Percentiles rank a stretch among this genome's conserved stretches.
Evolutionary conservation across 345 rosid genomes (phyloP).

Genomic region (Lepidium africanum): DNA sequence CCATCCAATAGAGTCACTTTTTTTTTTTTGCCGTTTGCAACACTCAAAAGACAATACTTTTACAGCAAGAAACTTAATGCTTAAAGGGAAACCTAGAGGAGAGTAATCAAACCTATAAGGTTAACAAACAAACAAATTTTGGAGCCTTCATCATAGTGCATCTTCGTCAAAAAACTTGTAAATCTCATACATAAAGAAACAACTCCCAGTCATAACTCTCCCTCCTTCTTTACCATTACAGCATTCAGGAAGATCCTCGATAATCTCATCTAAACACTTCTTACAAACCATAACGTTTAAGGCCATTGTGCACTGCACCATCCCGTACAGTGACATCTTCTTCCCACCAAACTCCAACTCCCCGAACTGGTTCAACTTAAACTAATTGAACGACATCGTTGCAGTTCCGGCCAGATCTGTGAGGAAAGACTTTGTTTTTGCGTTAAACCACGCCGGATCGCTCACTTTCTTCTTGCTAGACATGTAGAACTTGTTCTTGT

Average conservation of each 20-base stretch:
- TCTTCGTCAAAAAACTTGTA: conserved; percentile 31
- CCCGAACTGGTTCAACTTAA: not conserved
- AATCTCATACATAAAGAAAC: conserved; percentile 49
- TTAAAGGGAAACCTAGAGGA: too few species aligned
- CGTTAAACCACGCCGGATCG: conserved; percentile 31
- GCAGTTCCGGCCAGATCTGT: conserved; percentile 25
- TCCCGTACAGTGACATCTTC: conserved; percentile 33
- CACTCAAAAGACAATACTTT: too few species aligned
- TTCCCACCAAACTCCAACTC: not conserved
- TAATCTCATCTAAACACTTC: conserved; percentile 34
- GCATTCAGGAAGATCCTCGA: conserved; percentile 39
- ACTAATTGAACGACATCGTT: not conserved
- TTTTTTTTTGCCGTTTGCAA: too few species aligned
- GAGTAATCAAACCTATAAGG: not conserved
- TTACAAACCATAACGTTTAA: conserved; percentile 30
- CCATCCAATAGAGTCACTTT: too few species aligned
- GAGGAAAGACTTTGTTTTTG: conserved; percentile 31
- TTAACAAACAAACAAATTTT: not conserved
- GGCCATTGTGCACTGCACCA: conserved; percentile 46
- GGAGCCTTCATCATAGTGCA: not conserved
- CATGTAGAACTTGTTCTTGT: conserved; percentile 27
- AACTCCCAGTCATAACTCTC: conserved; percentile 39
- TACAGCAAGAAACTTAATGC: too few species aligned
- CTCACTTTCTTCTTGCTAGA: conserved; percentile 25
- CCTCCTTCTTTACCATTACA: conserved; percentile 56